These are phyloP conservation scores for Trichoderma sp. DNA, from an alignment of 2,329 filamentous ascomycete genomes.

Conservation along the genomic window DNA sequence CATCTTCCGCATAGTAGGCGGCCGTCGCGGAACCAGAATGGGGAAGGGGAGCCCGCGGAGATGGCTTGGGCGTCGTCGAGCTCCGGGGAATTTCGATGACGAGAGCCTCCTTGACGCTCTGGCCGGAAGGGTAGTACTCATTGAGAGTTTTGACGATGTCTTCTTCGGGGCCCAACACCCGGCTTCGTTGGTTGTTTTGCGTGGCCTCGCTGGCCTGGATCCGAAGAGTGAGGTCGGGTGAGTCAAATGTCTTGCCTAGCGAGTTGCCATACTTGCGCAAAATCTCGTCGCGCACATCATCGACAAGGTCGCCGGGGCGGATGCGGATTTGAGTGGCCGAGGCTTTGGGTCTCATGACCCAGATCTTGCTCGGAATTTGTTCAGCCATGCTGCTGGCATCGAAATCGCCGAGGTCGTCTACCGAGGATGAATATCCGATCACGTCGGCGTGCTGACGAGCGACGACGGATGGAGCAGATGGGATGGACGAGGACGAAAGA, in stretches of 20 bases:
- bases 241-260: conserved; percentile 81
- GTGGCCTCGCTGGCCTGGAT: conserved; percentile 63
- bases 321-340: conserved; percentile 86
- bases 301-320: conserved; percentile 83
- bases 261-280: conserved; percentile 92
- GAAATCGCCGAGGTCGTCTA: conserved; percentile 23
- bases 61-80: conserved; percentile 70
- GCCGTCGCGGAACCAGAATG: conserved; percentile 35
- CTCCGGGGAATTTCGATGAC: conserved; percentile 78
- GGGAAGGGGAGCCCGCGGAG: conserved; percentile 55
- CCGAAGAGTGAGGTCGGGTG: conserved; percentile 80
- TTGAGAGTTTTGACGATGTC: conserved; percentile 75
- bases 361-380: conserved; percentile 71
- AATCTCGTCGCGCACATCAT: conserved; percentile 91
- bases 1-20: conserved; percentile 60
- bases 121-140: conserved; percentile 79
- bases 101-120: conserved; percentile 83
- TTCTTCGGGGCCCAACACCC: conserved; percentile 81
- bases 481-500: neutral
- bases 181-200: conserved; percentile 55
- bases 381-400: conserved; percentile 56
- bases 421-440: neutral
- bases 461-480: conserved; percentile 22
- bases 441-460: conserved; percentile 26
- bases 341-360: conserved; percentile 83